Evolutionary conservation across 1,284 basidiomycete species (phyloP), one percentile per base, ranked within the genome.

Genomic region (Rhodotorula sp.): DNA sequence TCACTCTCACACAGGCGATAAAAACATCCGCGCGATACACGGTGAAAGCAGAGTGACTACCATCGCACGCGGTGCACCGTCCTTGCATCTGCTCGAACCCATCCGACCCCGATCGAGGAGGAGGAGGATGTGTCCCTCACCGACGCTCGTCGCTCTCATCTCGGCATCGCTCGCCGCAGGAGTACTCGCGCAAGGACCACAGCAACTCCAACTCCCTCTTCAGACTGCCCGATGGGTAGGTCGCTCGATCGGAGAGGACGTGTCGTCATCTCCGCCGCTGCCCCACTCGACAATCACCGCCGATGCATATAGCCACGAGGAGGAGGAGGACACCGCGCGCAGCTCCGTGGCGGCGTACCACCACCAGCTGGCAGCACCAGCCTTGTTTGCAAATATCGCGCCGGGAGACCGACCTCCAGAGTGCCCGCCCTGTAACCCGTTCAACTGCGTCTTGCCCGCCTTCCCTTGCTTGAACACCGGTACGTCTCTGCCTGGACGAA

Each of bases 381-480:
- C 54, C 16, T 54, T 67, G 19, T 67, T 68, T 19, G 52, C 28
- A 15, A 18, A 55, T 28, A 26, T 28, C 26, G 26, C 15, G 5
- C 26, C 23, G 7, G 54, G 54, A 15, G 54, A 67, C 19, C 61
- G 64, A 16, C 73, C 73, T 5, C 63, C 70, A 8, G 73, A 74
- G 34, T 78, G 77, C 62, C 77, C 77, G 45, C 77, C 77, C 16
- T 78, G 77, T 67, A 73, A 77, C 23, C 75, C 73, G 45, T 76
- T 76, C 75, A 76, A 76, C 55, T 76, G 75, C 70, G 72, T 76
- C n/a, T 48, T 76, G 65, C 75, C 75, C 4, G 73, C 72, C 4
- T 74, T 74, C 48, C n/a, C 59, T 2, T 76, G 75, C 59, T 57
- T 74, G 45, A 76, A 76, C 69, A 76, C 57, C 31, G 74, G 74